A percentile compares a stretch with the other conserved stretches of the same genome.
Evolutionary conservation across 371 early-diverging fungal genomes (phyloP).

Genomic region (Syncephalastrum sp.): DNA sequence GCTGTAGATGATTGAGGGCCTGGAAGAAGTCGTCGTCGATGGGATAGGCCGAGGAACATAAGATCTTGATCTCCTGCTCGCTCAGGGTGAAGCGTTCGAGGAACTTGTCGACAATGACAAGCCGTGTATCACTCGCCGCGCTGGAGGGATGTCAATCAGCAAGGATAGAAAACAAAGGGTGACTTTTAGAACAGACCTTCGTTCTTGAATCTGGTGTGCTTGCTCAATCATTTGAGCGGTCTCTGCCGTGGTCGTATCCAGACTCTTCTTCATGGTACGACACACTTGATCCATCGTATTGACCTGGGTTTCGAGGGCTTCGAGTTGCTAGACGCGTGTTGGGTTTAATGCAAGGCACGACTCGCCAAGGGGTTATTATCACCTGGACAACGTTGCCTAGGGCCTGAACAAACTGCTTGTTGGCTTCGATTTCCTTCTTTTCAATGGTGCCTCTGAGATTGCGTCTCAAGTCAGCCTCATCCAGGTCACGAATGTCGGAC

Average conservation of each 20-base stretch:
- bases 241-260: constrained; percentile 52
- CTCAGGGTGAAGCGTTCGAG: constrained; percentile 69
- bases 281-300: constrained; percentile 57
- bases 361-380: neutral
- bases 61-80: constrained; percentile 58
- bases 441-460: constrained; percentile 75
- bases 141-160: constrained; percentile 20
- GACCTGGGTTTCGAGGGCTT: constrained; percentile 54
- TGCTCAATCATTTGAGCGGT: constrained; percentile 67
- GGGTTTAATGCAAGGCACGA: neutral
- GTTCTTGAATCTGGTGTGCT: constrained; percentile 61
- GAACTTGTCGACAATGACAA: constrained; percentile 57
- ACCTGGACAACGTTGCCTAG: constrained; percentile 66
- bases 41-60: constrained; percentile 50
- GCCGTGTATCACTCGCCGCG: constrained; percentile 50
- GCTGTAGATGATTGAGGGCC: constrained; percentile 70
- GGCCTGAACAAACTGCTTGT: constrained; percentile 60
- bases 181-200: constrained; percentile 38
- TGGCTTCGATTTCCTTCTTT: constrained; percentile 59
- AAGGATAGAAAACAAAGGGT: too few species aligned
- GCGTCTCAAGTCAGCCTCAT: constrained; percentile 55
- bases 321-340: constrained; percentile 47
- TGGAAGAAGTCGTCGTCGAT: constrained; percentile 69
- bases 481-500: constrained; percentile 64
- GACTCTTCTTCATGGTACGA: constrained; percentile 60